Evolutionary conservation across 768 basidiomycete species (phyloP).

Genomic region (Trametes elegans): DNA sequence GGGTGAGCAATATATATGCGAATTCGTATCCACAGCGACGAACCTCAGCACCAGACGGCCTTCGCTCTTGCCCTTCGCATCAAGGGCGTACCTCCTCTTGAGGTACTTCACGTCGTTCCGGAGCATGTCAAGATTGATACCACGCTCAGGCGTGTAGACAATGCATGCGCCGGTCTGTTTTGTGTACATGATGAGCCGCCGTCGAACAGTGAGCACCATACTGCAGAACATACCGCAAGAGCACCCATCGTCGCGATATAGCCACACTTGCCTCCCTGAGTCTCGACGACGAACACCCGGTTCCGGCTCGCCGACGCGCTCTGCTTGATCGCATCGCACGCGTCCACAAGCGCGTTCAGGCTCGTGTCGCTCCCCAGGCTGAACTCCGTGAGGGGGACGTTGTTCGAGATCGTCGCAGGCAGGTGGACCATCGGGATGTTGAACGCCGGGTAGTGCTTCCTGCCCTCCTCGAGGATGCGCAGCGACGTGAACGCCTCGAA

Average conservation of each 20-base stretch:
- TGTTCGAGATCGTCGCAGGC: slow-evolving; percentile 97
- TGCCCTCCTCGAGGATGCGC: slow-evolving; percentile 71
- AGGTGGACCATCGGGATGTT: slow-evolving; percentile 95
- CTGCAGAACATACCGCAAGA: slow-evolving; percentile 88
- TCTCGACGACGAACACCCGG: slow-evolving; percentile 96
- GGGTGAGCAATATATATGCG: background rate
- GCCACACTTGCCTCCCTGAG: slow-evolving; percentile 95
- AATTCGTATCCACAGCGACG: slow-evolving; percentile 25
- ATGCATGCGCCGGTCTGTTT: slow-evolving; percentile 83
- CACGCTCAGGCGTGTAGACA: slow-evolving; percentile 91
- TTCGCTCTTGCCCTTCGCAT: slow-evolving; percentile 86
- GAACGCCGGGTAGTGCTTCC: slow-evolving; percentile 85
- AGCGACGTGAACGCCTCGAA: slow-evolving; percentile 92
- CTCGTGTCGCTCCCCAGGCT: slow-evolving; percentile 97
- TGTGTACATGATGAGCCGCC: background rate
- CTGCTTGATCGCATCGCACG: slow-evolving; percentile 98
- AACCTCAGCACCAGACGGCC: slow-evolving; percentile 92
- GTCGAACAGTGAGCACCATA: slow-evolving; percentile 16
- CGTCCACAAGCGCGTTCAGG: slow-evolving; percentile 94
- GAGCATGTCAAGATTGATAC: slow-evolving; percentile 80
- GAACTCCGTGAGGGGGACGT: slow-evolving; percentile 96
- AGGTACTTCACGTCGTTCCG: slow-evolving; percentile 86
- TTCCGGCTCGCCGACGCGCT: slow-evolving; percentile 95
- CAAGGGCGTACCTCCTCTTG: slow-evolving; percentile 79
- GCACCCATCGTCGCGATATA: slow-evolving; percentile 96